phyloP scores from a whole-genome alignment of 83 land plant species.

The Picea mariana region DNA sequence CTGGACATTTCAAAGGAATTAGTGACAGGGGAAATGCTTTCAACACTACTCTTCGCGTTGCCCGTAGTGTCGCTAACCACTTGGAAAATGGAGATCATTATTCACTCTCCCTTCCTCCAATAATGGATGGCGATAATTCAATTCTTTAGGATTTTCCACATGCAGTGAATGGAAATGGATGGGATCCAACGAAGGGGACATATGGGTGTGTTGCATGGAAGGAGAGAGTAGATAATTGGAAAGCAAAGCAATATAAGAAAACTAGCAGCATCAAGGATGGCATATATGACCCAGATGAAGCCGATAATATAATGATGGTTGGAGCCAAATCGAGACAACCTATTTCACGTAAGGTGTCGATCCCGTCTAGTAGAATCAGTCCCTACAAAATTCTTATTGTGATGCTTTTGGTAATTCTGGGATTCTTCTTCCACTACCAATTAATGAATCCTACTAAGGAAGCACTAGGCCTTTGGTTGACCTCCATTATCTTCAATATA shows the following conservation, averaged over 20 bases:
- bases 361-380: conserved; percentile 68
- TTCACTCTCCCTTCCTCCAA: conserved; percentile 28
- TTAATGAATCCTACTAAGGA: conserved; percentile 66
- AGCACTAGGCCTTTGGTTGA: conserved; percentile 73
- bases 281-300: no score
- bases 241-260: no score
- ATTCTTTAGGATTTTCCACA: background rate
- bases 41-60: no score
- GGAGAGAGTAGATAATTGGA: no score
- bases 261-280: no score
- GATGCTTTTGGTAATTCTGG: conserved; percentile 58
- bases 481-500: conserved; percentile 65
- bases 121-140: conserved; percentile 41
- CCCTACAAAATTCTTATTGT: conserved; percentile 80
- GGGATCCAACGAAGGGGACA: no score
- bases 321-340: background rate
- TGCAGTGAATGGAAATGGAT: background rate
- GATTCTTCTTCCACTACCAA: conserved; percentile 71
- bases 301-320: background rate
- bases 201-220: no score
- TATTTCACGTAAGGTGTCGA: conserved; percentile 39
- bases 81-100: conserved; percentile 53
- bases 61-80: no score
- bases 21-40: no score
- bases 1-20: no score